Evolutionary conservation across 2,329 filamentous ascomycete genomes (phyloP).

Genomic region (Stylonectria norvegica): DNA sequence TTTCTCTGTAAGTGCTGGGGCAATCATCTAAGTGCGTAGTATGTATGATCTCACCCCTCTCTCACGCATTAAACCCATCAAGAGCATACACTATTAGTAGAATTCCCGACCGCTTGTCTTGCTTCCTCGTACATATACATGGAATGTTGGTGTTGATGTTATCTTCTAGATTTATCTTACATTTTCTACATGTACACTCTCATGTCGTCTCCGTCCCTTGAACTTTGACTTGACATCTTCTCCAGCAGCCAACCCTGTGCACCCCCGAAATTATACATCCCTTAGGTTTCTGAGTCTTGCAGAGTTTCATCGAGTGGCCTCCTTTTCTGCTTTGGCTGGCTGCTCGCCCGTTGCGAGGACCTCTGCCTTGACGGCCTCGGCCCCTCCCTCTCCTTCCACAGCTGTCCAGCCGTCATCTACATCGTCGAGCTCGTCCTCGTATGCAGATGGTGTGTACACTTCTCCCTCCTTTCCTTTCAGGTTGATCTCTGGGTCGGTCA

Average conservation of each 20-base stretch:
- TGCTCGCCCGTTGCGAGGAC: constrained; percentile 11
- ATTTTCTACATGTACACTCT: constrained; percentile 27
- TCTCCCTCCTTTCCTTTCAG: constrained; percentile 45
- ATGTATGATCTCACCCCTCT: too few species aligned
- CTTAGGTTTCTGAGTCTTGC: not conserved
- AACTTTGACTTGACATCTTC: too few species aligned
- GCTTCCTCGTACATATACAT: too few species aligned
- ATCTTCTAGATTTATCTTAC: constrained; percentile 24
- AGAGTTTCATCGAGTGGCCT: constrained; percentile 16
- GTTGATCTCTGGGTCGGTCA: constrained; percentile 64
- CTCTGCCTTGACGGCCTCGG: constrained; percentile 14
- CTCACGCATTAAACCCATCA: too few species aligned
- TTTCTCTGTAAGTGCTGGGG: too few species aligned
- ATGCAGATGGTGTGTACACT: constrained; percentile 47
- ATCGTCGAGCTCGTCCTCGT: constrained; percentile 31
- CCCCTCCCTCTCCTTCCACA: constrained; percentile 16
- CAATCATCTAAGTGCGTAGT: too few species aligned
- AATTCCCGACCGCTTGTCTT: too few species aligned
- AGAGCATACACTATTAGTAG: too few species aligned
- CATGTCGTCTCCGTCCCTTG: too few species aligned
- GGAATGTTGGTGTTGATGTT: too few species aligned
- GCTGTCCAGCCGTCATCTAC: constrained; percentile 24
- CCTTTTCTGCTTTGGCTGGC: constrained; percentile 20
- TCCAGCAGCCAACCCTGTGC: too few species aligned
- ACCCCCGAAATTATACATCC: too few species aligned